These are phyloP conservation scores for Aspergillus pseudoterreus DNA, from an alignment of 2,329 filamentous ascomycete species.

Conservation along the genomic window DNA sequence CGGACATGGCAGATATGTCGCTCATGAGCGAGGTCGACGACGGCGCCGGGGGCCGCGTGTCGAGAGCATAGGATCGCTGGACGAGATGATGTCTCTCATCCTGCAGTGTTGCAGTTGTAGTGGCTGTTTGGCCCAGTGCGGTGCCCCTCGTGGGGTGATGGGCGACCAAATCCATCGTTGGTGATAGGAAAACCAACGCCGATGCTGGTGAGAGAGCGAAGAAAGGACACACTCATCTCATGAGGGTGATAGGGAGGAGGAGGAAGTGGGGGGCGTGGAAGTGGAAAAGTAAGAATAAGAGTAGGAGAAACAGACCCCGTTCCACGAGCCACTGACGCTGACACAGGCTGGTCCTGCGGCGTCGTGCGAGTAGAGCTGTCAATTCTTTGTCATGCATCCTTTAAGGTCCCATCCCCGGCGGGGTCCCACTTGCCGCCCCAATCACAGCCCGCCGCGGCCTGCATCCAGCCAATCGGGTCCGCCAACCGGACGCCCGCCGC, in stretches of 20 bases:
- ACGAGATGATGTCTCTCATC: neutral
- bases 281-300: neutral
- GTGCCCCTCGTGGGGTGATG: constrained; percentile 2
- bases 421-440: constrained; percentile 6
- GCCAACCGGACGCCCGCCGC: neutral
- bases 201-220: neutral
- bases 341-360: neutral
- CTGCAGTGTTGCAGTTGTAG: neutral
- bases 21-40: neutral
- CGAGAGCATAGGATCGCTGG: neutral
- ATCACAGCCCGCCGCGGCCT: constrained; percentile 1
- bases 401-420: constrained; percentile 3
- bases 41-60: neutral
- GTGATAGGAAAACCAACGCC: constrained; percentile 2
- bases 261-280: neutral
- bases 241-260: neutral
- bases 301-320: neutral
- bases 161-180: constrained; percentile 7
- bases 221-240: neutral
- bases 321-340: constrained; percentile 7
- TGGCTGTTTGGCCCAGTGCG: neutral
- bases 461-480: constrained; percentile 2
- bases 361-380: constrained; percentile 13
- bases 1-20: neutral
- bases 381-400: constrained; percentile 8